Percentiles rank a stretch among this genome's conserved stretches.
These are phyloP conservation scores for Globisporangium radiosum DNA, from an alignment of 352 stramenopile species.

Conservation along the genomic window DNA sequence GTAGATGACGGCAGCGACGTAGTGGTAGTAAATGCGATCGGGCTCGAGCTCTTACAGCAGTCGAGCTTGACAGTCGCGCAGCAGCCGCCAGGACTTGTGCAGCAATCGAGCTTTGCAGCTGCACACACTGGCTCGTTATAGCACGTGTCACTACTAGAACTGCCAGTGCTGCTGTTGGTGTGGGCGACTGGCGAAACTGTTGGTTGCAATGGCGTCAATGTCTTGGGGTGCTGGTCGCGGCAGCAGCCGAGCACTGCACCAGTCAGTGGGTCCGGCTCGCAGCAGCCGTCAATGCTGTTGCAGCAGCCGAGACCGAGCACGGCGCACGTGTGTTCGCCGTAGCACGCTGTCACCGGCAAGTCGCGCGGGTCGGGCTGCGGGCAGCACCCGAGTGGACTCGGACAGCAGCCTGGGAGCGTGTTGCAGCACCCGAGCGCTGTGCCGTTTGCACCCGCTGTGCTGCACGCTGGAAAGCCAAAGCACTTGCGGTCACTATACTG, in stretches of 20 bases:
- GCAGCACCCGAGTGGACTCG: slow-evolving; percentile 55
- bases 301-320: slow-evolving; percentile 55
- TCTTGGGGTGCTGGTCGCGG: slow-evolving; percentile 44
- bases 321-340: slow-evolving; percentile 56
- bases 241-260: slow-evolving; percentile 53
- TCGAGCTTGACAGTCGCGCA: slow-evolving; percentile 30
- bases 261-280: slow-evolving; percentile 38
- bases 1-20: too few species aligned
- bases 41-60: slow-evolving; percentile 18
- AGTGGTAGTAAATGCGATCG: too few species aligned
- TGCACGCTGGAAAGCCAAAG: slow-evolving; percentile 59
- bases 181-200: too few species aligned
- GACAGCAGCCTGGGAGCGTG: slow-evolving; percentile 67
- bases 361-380: slow-evolving; percentile 31
- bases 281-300: slow-evolving; percentile 68
- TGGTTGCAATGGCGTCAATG: slow-evolving; percentile 14
- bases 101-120: slow-evolving; percentile 41
- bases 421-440: slow-evolving; percentile 56
- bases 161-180: slow-evolving; percentile 8
- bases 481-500: slow-evolving; percentile 40
- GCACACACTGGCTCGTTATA: slow-evolving; percentile 33
- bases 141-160: slow-evolving; percentile 13
- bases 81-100: slow-evolving; percentile 30
- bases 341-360: slow-evolving; percentile 52
- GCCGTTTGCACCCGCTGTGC: slow-evolving; percentile 44